Conservation (phyloP, 1,284 basidiomycete species). For the Meira nashicola region DNA sequence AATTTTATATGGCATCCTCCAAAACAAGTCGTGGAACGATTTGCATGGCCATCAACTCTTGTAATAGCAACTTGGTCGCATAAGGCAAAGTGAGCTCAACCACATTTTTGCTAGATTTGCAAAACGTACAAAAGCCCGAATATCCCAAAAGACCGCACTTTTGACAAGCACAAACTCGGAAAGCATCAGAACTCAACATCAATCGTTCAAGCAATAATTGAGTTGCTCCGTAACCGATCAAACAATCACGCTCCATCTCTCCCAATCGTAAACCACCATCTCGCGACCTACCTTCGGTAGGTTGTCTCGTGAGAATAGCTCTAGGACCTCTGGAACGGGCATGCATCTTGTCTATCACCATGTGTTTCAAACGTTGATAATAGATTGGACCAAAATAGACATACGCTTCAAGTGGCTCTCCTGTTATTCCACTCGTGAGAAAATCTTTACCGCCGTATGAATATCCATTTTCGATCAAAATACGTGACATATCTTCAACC, state of each 20-base stretch:
- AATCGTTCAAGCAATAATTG: slow-evolving; percentile 90
- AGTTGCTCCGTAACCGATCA: slow-evolving; percentile 63
- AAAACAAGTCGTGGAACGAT: slow-evolving; percentile 55
- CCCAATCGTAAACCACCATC: slow-evolving; percentile 95
- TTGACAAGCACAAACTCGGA: slow-evolving; percentile 93
- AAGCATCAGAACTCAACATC: slow-evolving; percentile 87
- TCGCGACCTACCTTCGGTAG: slow-evolving; percentile 93
- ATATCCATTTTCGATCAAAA: slow-evolving; percentile 91
- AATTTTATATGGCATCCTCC: slow-evolving; percentile 36
- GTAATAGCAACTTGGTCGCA: slow-evolving; percentile 92
- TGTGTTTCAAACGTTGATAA: slow-evolving; percentile 64
- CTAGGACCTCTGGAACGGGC: slow-evolving; percentile 79
- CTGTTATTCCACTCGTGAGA: slow-evolving; percentile 95
- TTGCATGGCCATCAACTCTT: slow-evolving; percentile 69
- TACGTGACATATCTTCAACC: slow-evolving; percentile 97
- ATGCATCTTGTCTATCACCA: slow-evolving; percentile 99
- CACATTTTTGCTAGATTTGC: slow-evolving; percentile 93
- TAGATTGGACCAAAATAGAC: slow-evolving; percentile 99
- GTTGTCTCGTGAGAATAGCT: slow-evolving; percentile 92
- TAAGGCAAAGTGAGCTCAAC: slow-evolving; percentile 96
- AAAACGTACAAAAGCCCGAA: slow-evolving; percentile 59
- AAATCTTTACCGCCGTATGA: slow-evolving; percentile 97
- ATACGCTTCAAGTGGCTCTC: slow-evolving; percentile 90
- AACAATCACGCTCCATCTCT: slow-evolving; percentile 95
- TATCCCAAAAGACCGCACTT: slow-evolving; percentile 90